Percentiles rank a stretch among this genome's conserved stretches.
Evolutionary conservation across 1,284 basidiomycete species (phyloP).

Genomic region (Schizophyllum amplum): DNA sequence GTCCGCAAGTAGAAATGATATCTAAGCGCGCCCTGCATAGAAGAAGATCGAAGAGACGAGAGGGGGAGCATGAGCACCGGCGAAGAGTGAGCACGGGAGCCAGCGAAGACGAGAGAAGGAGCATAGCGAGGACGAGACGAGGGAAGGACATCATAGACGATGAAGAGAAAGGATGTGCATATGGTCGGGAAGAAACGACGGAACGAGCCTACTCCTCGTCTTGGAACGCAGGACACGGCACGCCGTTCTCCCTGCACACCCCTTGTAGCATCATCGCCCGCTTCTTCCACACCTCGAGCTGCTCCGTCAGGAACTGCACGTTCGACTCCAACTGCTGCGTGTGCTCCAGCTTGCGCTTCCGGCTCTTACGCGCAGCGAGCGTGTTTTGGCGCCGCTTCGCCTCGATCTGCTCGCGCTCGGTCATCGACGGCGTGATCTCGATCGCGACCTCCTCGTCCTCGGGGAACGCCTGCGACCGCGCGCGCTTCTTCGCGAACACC

Average conservation of each 20-base stretch:
- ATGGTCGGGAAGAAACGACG: neutral
- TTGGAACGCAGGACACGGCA: constrained; percentile 10
- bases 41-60: neutral
- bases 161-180: neutral
- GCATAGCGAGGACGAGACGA: neutral
- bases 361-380: constrained; percentile 64
- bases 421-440: constrained; percentile 30
- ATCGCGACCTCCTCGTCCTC: constrained; percentile 27
- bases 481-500: constrained; percentile 26
- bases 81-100: neutral
- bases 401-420: constrained; percentile 61
- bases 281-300: constrained; percentile 51
- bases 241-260: constrained; percentile 38
- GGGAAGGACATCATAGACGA: neutral
- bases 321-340: constrained; percentile 51
- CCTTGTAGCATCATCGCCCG: constrained; percentile 39
- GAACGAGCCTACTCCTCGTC: neutral
- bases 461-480: constrained; percentile 32
- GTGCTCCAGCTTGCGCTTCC: constrained; percentile 72
- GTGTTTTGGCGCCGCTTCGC: constrained; percentile 76
- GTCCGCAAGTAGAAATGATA: too few species aligned
- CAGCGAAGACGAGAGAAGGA: too few species aligned
- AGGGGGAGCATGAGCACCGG: neutral
- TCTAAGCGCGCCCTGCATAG: neutral
- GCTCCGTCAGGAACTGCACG: constrained; percentile 37